Conservation (phyloP, 495 filamentous ascomycete species). For the Clohesyomyces aquaticus region DNA sequence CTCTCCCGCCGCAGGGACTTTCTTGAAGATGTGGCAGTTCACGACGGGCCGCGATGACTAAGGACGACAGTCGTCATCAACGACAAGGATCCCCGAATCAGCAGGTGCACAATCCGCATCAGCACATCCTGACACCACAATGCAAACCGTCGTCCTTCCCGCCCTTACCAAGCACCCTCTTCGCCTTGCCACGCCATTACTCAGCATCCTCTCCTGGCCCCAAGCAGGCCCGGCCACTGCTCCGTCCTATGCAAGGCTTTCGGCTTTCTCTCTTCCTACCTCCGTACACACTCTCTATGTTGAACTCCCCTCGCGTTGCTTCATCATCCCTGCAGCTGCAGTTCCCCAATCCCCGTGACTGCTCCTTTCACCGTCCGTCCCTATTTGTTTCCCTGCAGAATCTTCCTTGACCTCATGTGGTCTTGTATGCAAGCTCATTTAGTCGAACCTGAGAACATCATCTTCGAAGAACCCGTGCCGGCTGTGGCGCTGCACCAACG, state of each 20-base stretch:
- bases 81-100: too few species aligned
- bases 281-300: slow-evolving; percentile 4
- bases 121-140: slow-evolving; percentile 13
- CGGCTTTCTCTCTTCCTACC: background rate
- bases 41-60: slow-evolving; percentile 10
- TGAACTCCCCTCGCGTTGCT: background rate
- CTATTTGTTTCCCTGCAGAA: background rate
- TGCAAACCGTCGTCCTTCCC: background rate
- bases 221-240: background rate
- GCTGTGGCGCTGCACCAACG: slow-evolving; percentile 19
- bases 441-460: background rate
- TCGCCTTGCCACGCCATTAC: background rate
- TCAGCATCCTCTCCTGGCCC: background rate
- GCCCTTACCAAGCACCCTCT: slow-evolving; percentile 6
- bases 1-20: too few species aligned
- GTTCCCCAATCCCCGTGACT: slow-evolving; percentile 17
- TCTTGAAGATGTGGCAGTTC: too few species aligned
- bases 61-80: background rate
- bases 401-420: background rate
- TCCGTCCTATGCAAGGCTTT: background rate
- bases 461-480: slow-evolving; percentile 7
- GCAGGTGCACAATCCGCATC: slow-evolving; percentile 5
- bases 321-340: slow-evolving; percentile 4
- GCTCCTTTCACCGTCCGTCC: slow-evolving; percentile 14
- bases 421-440: background rate